Conservation (phyloP, 352 stramenopile genomes). For the Globisporangium emineosum region DNA sequence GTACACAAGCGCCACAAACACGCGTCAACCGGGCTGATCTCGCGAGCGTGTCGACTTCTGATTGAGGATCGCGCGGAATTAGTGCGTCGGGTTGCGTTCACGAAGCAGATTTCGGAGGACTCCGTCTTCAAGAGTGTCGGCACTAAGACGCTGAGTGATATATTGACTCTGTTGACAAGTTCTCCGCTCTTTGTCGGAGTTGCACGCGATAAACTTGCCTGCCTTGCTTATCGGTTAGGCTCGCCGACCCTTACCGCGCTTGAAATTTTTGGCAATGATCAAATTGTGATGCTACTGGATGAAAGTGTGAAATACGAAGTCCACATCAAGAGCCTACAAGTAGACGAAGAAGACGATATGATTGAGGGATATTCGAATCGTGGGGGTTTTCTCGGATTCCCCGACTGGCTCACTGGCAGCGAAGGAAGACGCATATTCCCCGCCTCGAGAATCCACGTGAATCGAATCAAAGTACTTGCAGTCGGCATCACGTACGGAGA, state of each 20-base stretch:
- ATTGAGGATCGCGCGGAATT: constrained; percentile 34
- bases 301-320: constrained; percentile 4
- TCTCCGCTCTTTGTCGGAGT: constrained; percentile 8
- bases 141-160: constrained; percentile 9
- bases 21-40: constrained; percentile 18
- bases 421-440: background rate
- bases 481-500: background rate
- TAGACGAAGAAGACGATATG: background rate
- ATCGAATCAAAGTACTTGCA: constrained; percentile 1
- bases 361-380: background rate
- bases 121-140: constrained; percentile 16
- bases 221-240: background rate
- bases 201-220: constrained; percentile 13
- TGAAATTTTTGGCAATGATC: background rate
- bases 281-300: background rate
- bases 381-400: constrained; percentile 8
- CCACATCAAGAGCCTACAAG: background rate
- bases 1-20: constrained; percentile 8
- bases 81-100: constrained; percentile 29
- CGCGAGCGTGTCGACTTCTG: constrained; percentile 21
- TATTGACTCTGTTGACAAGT: constrained; percentile 9
- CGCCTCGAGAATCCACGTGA: background rate
- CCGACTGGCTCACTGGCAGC: constrained; percentile 5
- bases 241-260: background rate
- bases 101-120: constrained; percentile 19